Conservation (phyloP, 495 filamentous ascomycete genomes). For the Tetracladium setigerum region DNA sequence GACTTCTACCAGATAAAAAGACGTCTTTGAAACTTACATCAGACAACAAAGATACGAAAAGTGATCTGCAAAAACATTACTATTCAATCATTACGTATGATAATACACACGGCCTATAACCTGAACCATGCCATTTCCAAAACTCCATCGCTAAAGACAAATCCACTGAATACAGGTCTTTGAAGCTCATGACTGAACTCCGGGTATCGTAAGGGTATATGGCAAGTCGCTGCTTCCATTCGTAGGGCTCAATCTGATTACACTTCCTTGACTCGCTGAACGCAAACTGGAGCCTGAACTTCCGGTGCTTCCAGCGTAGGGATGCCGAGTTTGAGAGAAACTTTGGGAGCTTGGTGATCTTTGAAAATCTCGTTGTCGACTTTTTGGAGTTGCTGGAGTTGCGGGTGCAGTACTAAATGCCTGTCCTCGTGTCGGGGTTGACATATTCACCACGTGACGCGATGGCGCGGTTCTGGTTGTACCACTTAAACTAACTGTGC, state of each 20-base stretch:
- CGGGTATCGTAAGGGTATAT: slow-evolving; percentile 16
- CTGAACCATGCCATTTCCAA: slow-evolving; percentile 1
- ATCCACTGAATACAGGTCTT: not conserved
- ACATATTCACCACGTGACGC: slow-evolving; percentile 16
- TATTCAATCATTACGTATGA: too few species aligned
- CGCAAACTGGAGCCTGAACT: slow-evolving; percentile 31
- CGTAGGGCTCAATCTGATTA: slow-evolving; percentile 15
- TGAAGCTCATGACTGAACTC: not conserved
- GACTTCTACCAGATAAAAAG: too few species aligned
- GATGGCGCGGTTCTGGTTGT: slow-evolving; percentile 22
- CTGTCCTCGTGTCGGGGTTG: slow-evolving; percentile 28
- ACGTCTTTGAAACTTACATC: too few species aligned
- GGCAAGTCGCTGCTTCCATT: slow-evolving; percentile 14
- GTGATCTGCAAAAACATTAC: too few species aligned
- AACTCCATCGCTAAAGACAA: slow-evolving; percentile 5
- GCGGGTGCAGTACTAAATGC: slow-evolving; percentile 44
- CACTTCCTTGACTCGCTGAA: slow-evolving; percentile 22
- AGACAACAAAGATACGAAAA: too few species aligned
- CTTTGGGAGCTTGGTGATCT: slow-evolving; percentile 29
- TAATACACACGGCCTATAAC: too few species aligned
- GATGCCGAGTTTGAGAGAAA: slow-evolving; percentile 34
- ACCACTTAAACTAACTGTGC: slow-evolving; percentile 11
- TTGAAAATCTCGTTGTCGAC: slow-evolving; percentile 26
- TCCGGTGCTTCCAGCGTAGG: slow-evolving; percentile 28
- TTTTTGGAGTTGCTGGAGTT: slow-evolving; percentile 44